Percentiles rank a stretch among this genome's conserved stretches.
Conservation (phyloP, 208 protist genomes). For the Leishmania braziliensis region DNA sequence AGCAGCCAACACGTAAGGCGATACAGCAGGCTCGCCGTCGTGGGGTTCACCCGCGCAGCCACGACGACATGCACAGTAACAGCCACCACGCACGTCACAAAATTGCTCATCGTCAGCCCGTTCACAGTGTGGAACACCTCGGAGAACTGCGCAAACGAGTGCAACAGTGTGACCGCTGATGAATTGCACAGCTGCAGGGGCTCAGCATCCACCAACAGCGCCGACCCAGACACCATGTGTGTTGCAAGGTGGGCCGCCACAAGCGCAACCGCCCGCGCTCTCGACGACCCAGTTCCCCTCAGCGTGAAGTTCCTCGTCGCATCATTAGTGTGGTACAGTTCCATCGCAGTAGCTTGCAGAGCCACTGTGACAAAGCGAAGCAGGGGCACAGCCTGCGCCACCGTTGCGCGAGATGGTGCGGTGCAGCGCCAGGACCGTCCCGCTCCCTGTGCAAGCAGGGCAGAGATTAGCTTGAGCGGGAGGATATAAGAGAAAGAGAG, state of each 20-base stretch:
- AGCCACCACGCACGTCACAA: conserved; percentile 45
- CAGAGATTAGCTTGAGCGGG: neutral
- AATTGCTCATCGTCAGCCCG: conserved; percentile 49
- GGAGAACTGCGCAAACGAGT: conserved; percentile 58
- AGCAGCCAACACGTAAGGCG: conserved; percentile 16
- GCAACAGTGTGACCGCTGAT: conserved; percentile 24
- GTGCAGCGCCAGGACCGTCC: conserved; percentile 54
- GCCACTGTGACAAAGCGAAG: conserved; percentile 49
- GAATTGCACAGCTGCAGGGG: conserved; percentile 44
- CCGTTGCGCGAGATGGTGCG: conserved; percentile 58
- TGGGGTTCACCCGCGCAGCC: conserved; percentile 36
- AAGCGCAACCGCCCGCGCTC: conserved; percentile 23
- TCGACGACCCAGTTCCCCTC: conserved; percentile 4
- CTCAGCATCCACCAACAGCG: conserved; percentile 5
- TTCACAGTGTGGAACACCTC: conserved; percentile 56
- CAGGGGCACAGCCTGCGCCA: conserved; percentile 37
- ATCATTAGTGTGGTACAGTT: conserved; percentile 30
- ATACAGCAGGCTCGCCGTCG: conserved; percentile 36
- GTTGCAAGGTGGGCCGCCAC: conserved; percentile 42
- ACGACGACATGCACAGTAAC: conserved; percentile 42
- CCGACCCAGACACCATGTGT: conserved; percentile 19
- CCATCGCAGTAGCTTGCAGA: conserved; percentile 54
- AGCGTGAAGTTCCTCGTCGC: conserved; percentile 38
- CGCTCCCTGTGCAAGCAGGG: neutral
- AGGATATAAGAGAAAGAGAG: neutral